A percentile compares a stretch with the other conserved stretches of the same genome.
Evolutionary conservation across 164 flowering plant genomes (phyloP).

Genomic region (Cinnamomum chago): DNA sequence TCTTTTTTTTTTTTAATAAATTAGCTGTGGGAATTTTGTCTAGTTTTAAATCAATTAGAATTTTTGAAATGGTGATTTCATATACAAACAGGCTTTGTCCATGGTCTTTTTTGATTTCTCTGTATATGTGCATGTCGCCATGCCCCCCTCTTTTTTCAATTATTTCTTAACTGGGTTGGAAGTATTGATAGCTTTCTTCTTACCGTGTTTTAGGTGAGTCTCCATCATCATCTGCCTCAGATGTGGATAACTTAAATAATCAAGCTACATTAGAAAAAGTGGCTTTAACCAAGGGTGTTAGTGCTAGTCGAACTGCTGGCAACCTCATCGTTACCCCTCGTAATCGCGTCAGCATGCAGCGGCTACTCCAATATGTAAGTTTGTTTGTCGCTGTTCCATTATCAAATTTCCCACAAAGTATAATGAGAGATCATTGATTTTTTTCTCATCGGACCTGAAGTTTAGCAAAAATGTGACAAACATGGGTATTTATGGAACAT

Average conservation of each 20-base stretch:
- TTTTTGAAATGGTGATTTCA: too few relatives aligned
- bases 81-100: not conserved
- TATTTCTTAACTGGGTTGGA: not conserved
- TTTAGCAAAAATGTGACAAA: not conserved
- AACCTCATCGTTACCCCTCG: constrained; percentile 51
- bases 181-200: not conserved
- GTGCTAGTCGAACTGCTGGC: constrained; percentile 38
- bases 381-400: not conserved
- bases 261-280: constrained; percentile 35
- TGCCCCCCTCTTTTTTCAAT: not conserved
- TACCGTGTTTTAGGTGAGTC: constrained; percentile 59
- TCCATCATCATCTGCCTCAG: constrained; percentile 91
- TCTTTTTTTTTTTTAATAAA: too few relatives aligned
- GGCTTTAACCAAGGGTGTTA: constrained; percentile 35
- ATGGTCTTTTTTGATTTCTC: not conserved
- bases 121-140: not conserved
- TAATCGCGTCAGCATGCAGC: constrained; percentile 42
- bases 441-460: not conserved
- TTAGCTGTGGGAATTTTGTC: too few relatives aligned
- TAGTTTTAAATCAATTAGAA: too few relatives aligned
- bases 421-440: not conserved
- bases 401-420: not conserved
- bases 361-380: constrained; percentile 81
- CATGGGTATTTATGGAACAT: too few relatives aligned
- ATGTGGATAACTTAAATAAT: constrained; percentile 74